Percentiles rank a stretch among this genome's conserved stretches.
Conservation (phyloP, 2,329 filamentous ascomycete genomes). For the Fusarium subglutinans region DNA sequence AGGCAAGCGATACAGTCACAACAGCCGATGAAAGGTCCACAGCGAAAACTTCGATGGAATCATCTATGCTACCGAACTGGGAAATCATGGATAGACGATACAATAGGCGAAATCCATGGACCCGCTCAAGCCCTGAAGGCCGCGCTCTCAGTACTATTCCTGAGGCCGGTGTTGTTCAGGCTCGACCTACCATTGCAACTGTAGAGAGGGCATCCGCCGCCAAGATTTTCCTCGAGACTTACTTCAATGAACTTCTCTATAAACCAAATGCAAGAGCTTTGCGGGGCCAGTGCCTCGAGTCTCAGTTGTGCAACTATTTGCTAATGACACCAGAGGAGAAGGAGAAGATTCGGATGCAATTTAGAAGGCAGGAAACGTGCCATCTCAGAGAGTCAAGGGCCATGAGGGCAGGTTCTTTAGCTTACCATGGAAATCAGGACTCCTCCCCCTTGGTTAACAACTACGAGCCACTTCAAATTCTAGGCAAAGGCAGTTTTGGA, state of each 20-base stretch:
- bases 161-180: constrained; percentile 40
- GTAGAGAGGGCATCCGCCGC: constrained; percentile 82
- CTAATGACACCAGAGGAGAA: constrained; percentile 66
- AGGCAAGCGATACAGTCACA: constrained; percentile 40
- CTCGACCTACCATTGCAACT: constrained; percentile 59
- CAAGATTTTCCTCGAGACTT: constrained; percentile 86
- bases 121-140: constrained; percentile 50
- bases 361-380: constrained; percentile 73
- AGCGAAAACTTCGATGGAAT: constrained; percentile 49
- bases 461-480: constrained; percentile 82
- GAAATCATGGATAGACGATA: constrained; percentile 37
- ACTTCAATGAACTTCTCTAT: constrained; percentile 77
- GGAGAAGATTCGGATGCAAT: constrained; percentile 63
- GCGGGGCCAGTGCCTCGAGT: constrained; percentile 49
- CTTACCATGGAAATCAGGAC: constrained; percentile 8
- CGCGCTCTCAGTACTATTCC: constrained; percentile 49
- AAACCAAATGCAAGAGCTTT: constrained; percentile 49
- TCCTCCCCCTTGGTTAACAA: constrained; percentile 38
- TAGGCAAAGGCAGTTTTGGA: constrained; percentile 95
- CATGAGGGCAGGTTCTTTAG: constrained; percentile 69
- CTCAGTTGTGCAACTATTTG: constrained; percentile 64
- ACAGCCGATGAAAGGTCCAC: constrained; percentile 41
- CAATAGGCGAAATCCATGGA: constrained; percentile 47
- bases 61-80: constrained; percentile 39
- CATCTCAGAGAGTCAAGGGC: constrained; percentile 78